Evolutionary conservation across 73 alveolate genomes (phyloP).

Genomic region (Halteria grandinella): DNA sequence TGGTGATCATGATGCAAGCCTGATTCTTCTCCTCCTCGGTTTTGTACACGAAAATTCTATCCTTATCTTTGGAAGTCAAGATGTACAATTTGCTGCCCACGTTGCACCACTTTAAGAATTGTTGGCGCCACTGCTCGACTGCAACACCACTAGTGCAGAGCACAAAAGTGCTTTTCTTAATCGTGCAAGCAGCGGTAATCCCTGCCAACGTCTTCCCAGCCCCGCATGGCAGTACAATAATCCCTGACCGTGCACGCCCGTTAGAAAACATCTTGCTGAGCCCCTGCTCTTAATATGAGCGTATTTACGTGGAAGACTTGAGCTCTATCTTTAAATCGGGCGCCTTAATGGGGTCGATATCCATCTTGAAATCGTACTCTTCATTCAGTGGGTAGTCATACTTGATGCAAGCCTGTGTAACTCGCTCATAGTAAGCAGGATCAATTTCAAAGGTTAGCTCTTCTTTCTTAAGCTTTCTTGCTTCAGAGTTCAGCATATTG

Average conservation of each 20-base stretch:
- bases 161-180: constrained; percentile 83
- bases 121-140: constrained; percentile 85
- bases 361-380: constrained; percentile 90
- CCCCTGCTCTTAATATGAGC: constrained; percentile 94
- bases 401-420: constrained; percentile 77
- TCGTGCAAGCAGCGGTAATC: constrained; percentile 88
- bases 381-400: constrained; percentile 82
- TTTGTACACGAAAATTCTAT: constrained; percentile 60
- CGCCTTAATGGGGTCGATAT: constrained; percentile 61
- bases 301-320: constrained; percentile 76
- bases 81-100: constrained; percentile 65
- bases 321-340: constrained; percentile 78
- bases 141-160: constrained; percentile 91
- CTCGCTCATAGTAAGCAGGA: constrained; percentile 69
- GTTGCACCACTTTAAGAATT: constrained; percentile 67
- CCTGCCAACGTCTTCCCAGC: constrained; percentile 97
- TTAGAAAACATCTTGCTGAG: constrained; percentile 89
- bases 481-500: background rate
- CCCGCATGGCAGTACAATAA: constrained; percentile 98
- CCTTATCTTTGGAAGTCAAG: constrained; percentile 80
- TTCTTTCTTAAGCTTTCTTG: constrained; percentile 16
- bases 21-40: constrained; percentile 70
- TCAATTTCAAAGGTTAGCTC: constrained; percentile 68
- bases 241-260: constrained; percentile 96
- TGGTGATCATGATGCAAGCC: constrained; percentile 89